Evolutionary conservation across 805 yeast species (phyloP), one percentile per base, ranked within the genome.

Genomic region (Yarrowia alimentaria): DNA sequence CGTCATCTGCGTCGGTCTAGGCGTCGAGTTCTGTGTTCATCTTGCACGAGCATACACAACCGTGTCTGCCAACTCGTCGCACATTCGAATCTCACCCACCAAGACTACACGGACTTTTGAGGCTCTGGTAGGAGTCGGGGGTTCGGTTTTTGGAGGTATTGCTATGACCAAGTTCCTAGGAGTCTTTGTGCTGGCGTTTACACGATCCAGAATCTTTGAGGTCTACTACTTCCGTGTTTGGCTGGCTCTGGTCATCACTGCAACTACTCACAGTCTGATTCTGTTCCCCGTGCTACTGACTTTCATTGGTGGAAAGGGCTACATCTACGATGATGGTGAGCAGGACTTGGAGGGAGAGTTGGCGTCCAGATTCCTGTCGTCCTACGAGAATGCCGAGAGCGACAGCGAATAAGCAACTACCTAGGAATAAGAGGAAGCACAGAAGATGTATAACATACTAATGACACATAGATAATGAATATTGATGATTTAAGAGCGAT

Each of bases 181-280:
- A 1, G 88, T 91, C 1, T 66, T 75, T 19, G 95, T 91, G 9
- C 69, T 91, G 29, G 95, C 94, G 5, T 89, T 90, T 64, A 87
- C 98, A 0, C 71, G 78, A 56, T 86, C 96, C 14, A 81, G 84
- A 64, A 90, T 91, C 22, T 93, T 91, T 65, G 94, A 88, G 58
- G 78, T 91, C 1, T 91, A 87, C 66, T 91, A 93, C 64, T 91
- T 91, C 73, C 71, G 95, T 55, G 90, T 91, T 96, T 91, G 98
- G 98, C 68, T 85, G 10, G 72, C 89, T 0, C 71, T 91, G 54
- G 83, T 91, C 7, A 55, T 84, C 1, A 70, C 85, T 52, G 96
- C 95, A 1, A 79, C 90, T 0, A 57, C 84, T 1, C 97, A 91
- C 64, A 78, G 93, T 3, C 71, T 91, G 48, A 74, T 85, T 29